Evolutionary conservation across 768 basidiomycete genomes (phyloP), one percentile per base, ranked within the genome.

Genomic region (Coprinopsis cinerea): DNA sequence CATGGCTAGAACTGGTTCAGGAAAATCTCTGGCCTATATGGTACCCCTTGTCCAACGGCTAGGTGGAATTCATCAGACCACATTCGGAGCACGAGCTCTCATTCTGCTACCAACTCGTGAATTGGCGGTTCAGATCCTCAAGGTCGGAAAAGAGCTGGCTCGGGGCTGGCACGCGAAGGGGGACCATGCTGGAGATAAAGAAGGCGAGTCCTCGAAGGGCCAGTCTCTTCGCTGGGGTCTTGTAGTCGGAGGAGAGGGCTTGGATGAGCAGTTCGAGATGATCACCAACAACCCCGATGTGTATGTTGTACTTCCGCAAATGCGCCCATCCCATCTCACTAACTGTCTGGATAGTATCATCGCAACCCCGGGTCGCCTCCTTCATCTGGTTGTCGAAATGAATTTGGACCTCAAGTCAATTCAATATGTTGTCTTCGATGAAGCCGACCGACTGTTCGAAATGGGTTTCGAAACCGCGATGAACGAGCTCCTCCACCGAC

Each of bases 321-420:
- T n/a, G n/a, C n/a, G n/a, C n/a, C n/a, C n/a, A n/a, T n/a, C n/a
- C n/a, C n/a, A n/a, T n/a, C n/a, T n/a, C n/a, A n/a, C n/a, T n/a
- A n/a, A n/a, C n/a, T n/a, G n/a, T n/a, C 50, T 48, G 25, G 39
- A 37, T 48, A 97, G 94, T 17, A 88, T 99, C 55, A 95, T 99
- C 56, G 95, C 96, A 20, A 99, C 96, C 10, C 96, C 96, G 15
- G 96, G 96, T 52, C 92, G 96, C 55, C 74, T 99, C 27, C 80
- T 99, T n/a, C 96, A 99, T 69, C 77, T 99, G 20, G 77, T 89
- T 45, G 89, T 98, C 44, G 96, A 99, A 70, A 98, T 98, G 95
- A 88, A 88, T 54, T 71, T 96, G 43, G 92, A 95, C 61, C 73
- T 99, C 23, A 82, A 86, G 44, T 84, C 88, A 0, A 74, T 94